A percentile compares a stretch with the other conserved stretches of the same genome.
Conservation (phyloP, 495 filamentous ascomycete species). For the Aspergillus panamensis region DNA sequence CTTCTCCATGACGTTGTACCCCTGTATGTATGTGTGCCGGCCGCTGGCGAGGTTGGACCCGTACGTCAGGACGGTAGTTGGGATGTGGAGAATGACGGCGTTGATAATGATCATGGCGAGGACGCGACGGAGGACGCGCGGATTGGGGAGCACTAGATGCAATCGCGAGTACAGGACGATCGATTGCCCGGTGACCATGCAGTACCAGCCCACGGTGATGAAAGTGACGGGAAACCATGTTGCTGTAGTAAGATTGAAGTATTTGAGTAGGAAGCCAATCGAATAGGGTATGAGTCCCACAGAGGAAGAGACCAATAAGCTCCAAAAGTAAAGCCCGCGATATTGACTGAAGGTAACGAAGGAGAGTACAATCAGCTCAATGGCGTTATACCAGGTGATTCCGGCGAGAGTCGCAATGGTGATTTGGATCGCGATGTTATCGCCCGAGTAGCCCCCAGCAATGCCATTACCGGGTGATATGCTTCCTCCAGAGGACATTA, state of each 20-base stretch:
- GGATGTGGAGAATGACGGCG: conserved; percentile 51
- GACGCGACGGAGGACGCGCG: conserved; percentile 47
- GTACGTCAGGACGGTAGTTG: conserved; percentile 55
- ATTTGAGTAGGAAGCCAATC: conserved; percentile 59
- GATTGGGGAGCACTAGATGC: conserved; percentile 54
- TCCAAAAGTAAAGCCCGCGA: conserved; percentile 57
- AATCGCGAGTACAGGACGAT: conserved; percentile 67
- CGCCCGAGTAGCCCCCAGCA: conserved; percentile 39
- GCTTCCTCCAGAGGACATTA: conserved; percentile 25
- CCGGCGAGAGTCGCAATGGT: conserved; percentile 53
- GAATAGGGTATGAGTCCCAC: conserved; percentile 56
- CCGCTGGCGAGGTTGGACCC: conserved; percentile 46
- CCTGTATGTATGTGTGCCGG: conserved; percentile 28
- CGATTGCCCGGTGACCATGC: conserved; percentile 64
- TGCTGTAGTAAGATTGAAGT: conserved; percentile 46
- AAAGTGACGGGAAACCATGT: conserved; percentile 43
- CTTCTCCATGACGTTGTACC: conserved; percentile 58
- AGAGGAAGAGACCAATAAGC: conserved; percentile 47
- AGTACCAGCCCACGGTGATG: conserved; percentile 55
- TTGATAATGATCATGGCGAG: conserved; percentile 58
- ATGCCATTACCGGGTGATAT: conserved; percentile 39
- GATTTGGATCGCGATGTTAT: conserved; percentile 38
- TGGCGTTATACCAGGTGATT: conserved; percentile 53
- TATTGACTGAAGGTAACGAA: conserved; percentile 54
- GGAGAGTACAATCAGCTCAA: conserved; percentile 53